A percentile compares a stretch with the other conserved stretches of the same genome.
These are phyloP conservation scores for Ogataea pini DNA, from an alignment of 805 yeast species.

Conservation along the genomic window DNA sequence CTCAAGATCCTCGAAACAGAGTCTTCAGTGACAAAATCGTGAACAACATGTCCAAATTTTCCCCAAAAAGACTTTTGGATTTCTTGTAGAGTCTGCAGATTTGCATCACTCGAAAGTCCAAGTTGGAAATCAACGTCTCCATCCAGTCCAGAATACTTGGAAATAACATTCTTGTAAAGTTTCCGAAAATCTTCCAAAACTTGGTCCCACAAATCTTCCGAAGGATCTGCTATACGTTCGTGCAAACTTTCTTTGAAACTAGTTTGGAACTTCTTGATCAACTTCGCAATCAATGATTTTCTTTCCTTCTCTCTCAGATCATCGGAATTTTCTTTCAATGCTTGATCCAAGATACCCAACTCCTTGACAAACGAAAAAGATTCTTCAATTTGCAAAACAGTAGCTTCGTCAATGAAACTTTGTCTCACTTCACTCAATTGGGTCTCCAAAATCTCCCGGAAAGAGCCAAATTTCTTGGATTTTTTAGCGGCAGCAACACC, in stretches of 20 bases:
- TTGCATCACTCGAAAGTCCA: slow-evolving; percentile 52
- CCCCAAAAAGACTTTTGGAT: slow-evolving; percentile 66
- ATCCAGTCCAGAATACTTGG: slow-evolving; percentile 31
- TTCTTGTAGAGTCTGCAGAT: slow-evolving; percentile 40
- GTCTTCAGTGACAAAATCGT: slow-evolving; percentile 65
- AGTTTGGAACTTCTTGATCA: slow-evolving; percentile 47
- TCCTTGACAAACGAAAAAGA: slow-evolving; percentile 36
- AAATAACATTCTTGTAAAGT: slow-evolving; percentile 33
- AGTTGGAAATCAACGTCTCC: slow-evolving; percentile 59
- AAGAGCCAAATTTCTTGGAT: slow-evolving; percentile 24
- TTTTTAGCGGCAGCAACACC: slow-evolving; percentile 26
- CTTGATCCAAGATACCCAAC: slow-evolving; percentile 34
- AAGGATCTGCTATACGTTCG: slow-evolving; percentile 51
- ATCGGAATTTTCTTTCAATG: slow-evolving; percentile 33
- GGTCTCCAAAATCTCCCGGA: slow-evolving; percentile 27
- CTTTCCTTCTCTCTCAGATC: slow-evolving; percentile 43
- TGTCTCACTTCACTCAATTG: slow-evolving; percentile 24
- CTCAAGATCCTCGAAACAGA: slow-evolving; percentile 64
- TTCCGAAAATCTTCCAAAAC: slow-evolving; percentile 46
- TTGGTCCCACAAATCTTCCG: slow-evolving; percentile 60
- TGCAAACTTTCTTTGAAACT: slow-evolving; percentile 53
- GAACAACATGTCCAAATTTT: slow-evolving; percentile 55
- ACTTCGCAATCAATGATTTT: slow-evolving; percentile 41
- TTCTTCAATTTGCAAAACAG: slow-evolving; percentile 36
- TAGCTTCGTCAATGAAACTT: slow-evolving; percentile 36